Base-by-base conservation (phyloP, 1,139 yeast genomes). In the Yamadazyma dushanensis region DNA sequence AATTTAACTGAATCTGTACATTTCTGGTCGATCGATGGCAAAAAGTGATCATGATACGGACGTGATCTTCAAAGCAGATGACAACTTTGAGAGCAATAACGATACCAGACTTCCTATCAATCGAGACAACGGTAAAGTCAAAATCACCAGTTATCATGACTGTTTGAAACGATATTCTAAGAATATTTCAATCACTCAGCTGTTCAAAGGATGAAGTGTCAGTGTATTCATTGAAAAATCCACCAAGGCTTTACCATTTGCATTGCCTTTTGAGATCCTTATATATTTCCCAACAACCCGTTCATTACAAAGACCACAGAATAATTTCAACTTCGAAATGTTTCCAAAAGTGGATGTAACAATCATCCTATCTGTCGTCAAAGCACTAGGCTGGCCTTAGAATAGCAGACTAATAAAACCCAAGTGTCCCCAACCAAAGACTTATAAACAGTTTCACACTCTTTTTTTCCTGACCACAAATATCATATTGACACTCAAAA, bases 141-240 rank as follows among this genome's bases (percentile, higher is more conserved):
- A 66, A 73, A 49, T 75, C 81, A 36, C 80, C 80, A 19, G 80
- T 75, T 23, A 74, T 73, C 80, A 75, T 75, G 15, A 69, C 63
- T 16, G 71, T 57, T 34, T 70, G 70, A 32, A 74, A 43, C 68
- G 71, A 11, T 78, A 72, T 47, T 69, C 70, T 57, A 74, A 74
- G 1, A 71, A 56, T 13, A 72, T 50, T 36, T 67, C 70, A 18
- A 57, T 51, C 10, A 48, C 46, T 38, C 29, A 37, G 22, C 18
- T 34, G 34, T 3, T 14, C 15, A 10, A 19, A 8, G 9, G 16
- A 7, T 3, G 11, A 17, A 3, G 8, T 5, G 37, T 24, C 14
- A 37, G 39, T 5, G 10, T 19, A 16, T 29, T 29, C 10, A 30
- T 62, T 10, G 67, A 65, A 48, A 64, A 70, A 31, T 64, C 54